Conservation (phyloP, 192 early-diverging fungal species). For the Mortierella antarctica region DNA sequence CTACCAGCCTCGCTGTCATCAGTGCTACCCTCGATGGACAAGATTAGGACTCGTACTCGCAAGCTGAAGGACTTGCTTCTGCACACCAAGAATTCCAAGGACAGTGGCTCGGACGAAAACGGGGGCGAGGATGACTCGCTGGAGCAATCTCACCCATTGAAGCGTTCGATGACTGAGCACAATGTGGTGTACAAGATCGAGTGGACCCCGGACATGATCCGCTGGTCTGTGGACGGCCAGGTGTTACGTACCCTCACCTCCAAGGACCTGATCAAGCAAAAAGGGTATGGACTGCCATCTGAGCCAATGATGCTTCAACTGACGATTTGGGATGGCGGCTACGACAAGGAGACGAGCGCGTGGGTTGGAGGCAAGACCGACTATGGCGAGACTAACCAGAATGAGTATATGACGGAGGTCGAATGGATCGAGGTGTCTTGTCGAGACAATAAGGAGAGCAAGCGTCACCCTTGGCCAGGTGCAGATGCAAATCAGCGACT, state of each 20-base stretch:
- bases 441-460: constrained; percentile 10
- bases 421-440: constrained; percentile 43
- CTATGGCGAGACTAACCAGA: constrained; percentile 27
- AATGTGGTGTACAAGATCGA: constrained; percentile 50
- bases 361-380: constrained; percentile 42
- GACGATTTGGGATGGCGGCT: constrained; percentile 44
- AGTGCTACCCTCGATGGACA: constrained; percentile 11
- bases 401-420: constrained; percentile 22
- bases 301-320: constrained; percentile 34
- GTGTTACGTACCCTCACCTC: constrained; percentile 37
- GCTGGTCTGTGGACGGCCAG: constrained; percentile 49
- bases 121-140: constrained; percentile 6
- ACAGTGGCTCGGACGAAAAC: background rate
- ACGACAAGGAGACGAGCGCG: constrained; percentile 11
- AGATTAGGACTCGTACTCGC: constrained; percentile 4
- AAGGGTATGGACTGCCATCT: constrained; percentile 8
- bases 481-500: constrained; percentile 7
- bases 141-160: constrained; percentile 28
- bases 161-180: constrained; percentile 18
- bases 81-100: background rate
- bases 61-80: constrained; percentile 27
- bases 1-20: background rate
- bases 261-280: constrained; percentile 17
- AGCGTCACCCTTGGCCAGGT: constrained; percentile 32
- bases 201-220: constrained; percentile 48